Conservation (phyloP, 2,329 filamentous ascomycete species). For the Tolypocladium tundrense region DNA sequence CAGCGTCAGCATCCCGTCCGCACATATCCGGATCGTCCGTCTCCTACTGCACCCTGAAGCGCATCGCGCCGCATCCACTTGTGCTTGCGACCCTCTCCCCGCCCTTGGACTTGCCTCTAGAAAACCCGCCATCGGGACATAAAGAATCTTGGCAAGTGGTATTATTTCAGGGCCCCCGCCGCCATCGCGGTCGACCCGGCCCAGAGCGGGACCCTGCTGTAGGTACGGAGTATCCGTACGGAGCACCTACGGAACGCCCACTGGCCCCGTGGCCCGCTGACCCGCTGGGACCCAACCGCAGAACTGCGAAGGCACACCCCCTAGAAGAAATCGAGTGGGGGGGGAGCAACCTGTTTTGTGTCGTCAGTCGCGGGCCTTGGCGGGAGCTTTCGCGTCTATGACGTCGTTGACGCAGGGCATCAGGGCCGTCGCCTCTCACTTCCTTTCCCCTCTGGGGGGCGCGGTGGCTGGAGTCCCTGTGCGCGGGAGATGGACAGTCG, state of each 20-base stretch:
- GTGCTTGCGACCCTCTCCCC: not conserved
- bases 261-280: not conserved
- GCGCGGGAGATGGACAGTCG: not conserved
- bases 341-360: not conserved
- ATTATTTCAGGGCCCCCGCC: too few relatives aligned
- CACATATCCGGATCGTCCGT: not conserved
- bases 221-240: too few relatives aligned
- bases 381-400: not conserved
- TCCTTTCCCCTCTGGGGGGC: not conserved
- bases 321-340: too few relatives aligned
- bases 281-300: not conserved
- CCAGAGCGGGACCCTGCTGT: not conserved
- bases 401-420: not conserved
- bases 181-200: not conserved
- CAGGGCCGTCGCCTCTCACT: not conserved
- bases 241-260: not conserved
- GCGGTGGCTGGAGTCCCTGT: not conserved
- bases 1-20: not conserved
- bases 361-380: not conserved
- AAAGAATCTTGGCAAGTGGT: too few relatives aligned
- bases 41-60: not conserved
- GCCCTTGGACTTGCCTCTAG: not conserved
- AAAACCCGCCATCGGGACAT: too few relatives aligned
- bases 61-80: not conserved
- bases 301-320: too few relatives aligned